These are phyloP conservation scores for Pythium apleroticum DNA, from an alignment of 352 stramenopile genomes.

Conservation along the genomic window DNA sequence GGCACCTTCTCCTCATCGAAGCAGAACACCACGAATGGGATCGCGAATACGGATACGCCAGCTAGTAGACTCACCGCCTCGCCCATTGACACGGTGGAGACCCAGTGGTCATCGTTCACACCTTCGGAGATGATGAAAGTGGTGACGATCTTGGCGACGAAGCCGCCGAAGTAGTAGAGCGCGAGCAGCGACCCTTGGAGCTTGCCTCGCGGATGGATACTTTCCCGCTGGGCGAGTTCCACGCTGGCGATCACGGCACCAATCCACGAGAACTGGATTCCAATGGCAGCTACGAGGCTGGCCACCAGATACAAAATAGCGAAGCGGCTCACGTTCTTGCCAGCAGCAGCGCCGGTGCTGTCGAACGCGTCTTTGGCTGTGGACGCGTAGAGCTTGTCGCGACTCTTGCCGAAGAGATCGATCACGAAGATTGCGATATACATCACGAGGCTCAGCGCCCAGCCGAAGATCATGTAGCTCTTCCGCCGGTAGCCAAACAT, in stretches of 20 bases:
- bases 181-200: conserved; percentile 13
- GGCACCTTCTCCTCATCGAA: background rate
- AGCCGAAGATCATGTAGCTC: conserved; percentile 75
- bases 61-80: conserved; percentile 2
- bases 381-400: background rate
- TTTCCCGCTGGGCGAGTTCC: conserved; percentile 27
- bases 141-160: background rate
- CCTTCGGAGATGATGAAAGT: background rate
- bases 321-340: background rate
- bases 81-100: background rate
- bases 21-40: conserved; percentile 7
- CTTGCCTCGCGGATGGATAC: conserved; percentile 12
- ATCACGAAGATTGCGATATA: conserved; percentile 17
- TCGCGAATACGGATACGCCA: background rate
- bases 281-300: conserved; percentile 5
- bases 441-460: conserved; percentile 22
- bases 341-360: too few relatives aligned
- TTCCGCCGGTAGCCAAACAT: conserved; percentile 72
- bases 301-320: background rate
- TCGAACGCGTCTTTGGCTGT: background rate
- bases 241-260: conserved; percentile 10
- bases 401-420: conserved; percentile 6
- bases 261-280: conserved; percentile 21
- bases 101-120: background rate
- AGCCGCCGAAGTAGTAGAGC: conserved; percentile 12